A percentile compares a stretch with the other conserved stretches of the same genome.
Evolutionary conservation across 2,329 filamentous ascomycete genomes (phyloP).

Genomic region (Rhynchosporium secalis): DNA sequence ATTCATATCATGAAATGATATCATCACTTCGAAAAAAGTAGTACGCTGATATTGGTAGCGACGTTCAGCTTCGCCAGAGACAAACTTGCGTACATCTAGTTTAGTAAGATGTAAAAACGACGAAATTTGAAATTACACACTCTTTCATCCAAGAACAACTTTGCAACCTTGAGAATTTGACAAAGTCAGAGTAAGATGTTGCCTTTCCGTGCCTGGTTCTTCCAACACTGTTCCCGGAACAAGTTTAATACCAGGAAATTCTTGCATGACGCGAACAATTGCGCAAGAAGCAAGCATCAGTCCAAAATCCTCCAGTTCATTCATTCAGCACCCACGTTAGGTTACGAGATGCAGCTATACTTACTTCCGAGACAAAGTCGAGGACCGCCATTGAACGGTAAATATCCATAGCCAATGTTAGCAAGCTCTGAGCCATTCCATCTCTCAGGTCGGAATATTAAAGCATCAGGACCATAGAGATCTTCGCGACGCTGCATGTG

Average conservation of each 20-base stretch:
- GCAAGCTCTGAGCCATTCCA: constrained; percentile 44
- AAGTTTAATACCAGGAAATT: constrained; percentile 21
- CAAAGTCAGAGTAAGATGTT: constrained; percentile 27
- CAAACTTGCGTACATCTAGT: too few relatives aligned
- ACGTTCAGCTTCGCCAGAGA: too few relatives aligned
- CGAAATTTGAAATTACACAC: not conserved
- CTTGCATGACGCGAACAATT: constrained; percentile 26
- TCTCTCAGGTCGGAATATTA: constrained; percentile 38
- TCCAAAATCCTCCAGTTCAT: constrained; percentile 24
- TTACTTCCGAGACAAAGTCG: constrained; percentile 40
- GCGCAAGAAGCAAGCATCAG: constrained; percentile 28
- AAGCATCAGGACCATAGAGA: constrained; percentile 40
- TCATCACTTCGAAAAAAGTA: too few relatives aligned
- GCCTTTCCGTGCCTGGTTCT: constrained; percentile 23
- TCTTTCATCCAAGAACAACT: constrained; percentile 21
- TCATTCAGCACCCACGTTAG: constrained; percentile 15
- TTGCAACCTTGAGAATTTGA: constrained; percentile 27
- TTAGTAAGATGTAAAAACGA: not conserved
- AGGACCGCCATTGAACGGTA: constrained; percentile 39
- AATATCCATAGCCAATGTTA: constrained; percentile 35
- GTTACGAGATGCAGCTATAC: constrained; percentile 16
- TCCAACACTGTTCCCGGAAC: constrained; percentile 20
- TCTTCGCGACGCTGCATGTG: constrained; percentile 35
- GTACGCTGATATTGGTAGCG: too few relatives aligned
- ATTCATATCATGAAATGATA: too few relatives aligned